A percentile compares a stretch with the other conserved stretches of the same genome.
These are phyloP conservation scores for Lantana camara DNA, from an alignment of 257 asterid species.

Conservation along the genomic window DNA sequence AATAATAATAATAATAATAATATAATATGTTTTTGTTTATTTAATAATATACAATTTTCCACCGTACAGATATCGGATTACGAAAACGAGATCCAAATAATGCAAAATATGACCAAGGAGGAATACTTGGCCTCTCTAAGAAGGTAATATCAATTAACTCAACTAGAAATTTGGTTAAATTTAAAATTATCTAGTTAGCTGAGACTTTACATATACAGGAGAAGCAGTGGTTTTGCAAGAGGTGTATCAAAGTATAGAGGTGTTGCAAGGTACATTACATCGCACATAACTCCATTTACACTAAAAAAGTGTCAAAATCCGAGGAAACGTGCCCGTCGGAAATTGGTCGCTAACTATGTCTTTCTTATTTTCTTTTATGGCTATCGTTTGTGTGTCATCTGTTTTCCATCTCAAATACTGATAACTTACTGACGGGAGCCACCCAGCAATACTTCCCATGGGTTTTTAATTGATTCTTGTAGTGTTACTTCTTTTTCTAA, in stretches of 20 bases:
- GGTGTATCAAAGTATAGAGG: slow-evolving; percentile 84
- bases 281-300: not conserved
- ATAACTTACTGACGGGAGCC: too few relatives aligned
- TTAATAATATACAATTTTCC: too few relatives aligned
- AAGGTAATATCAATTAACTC: slow-evolving; percentile 42
- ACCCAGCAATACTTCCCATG: too few relatives aligned
- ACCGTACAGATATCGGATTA: slow-evolving; percentile 54
- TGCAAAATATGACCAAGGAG: slow-evolving; percentile 64
- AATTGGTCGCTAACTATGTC: too few relatives aligned
- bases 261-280: slow-evolving; percentile 56
- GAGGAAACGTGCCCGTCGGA: too few relatives aligned
- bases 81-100: slow-evolving; percentile 57
- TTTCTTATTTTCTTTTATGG: too few relatives aligned
- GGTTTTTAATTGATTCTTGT: too few relatives aligned
- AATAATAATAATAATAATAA: too few relatives aligned
- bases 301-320: too few relatives aligned
- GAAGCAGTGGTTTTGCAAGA: slow-evolving; percentile 86
- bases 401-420: too few relatives aligned
- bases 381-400: too few relatives aligned
- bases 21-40: not conserved
- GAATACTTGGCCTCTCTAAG: slow-evolving; percentile 77
- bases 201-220: slow-evolving; percentile 37
- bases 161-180: not conserved
- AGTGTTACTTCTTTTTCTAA: too few relatives aligned
- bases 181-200: slow-evolving; percentile 4